phyloP scores from a whole-genome alignment of 345 rosid genomes.

The Rhizophora mangle region DNA sequence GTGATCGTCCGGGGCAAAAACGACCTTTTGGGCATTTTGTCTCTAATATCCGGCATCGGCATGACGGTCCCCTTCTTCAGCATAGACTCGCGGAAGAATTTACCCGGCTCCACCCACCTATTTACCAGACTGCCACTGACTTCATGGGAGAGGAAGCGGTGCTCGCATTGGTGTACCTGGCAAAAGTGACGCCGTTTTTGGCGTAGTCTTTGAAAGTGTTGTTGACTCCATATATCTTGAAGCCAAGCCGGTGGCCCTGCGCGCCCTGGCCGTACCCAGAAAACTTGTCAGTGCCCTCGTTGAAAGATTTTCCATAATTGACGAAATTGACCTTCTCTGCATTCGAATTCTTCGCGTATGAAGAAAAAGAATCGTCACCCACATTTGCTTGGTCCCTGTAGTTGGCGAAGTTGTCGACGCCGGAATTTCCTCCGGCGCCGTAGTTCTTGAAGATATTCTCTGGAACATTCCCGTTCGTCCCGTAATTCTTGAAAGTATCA shows the following conservation, averaged over 20 bases:
- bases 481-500: conserved; percentile 70
- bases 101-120: conserved; percentile 80
- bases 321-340: conserved; percentile 15
- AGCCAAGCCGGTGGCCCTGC: conserved; percentile 14
- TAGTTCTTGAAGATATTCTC: conserved; percentile 60
- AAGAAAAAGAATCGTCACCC: conserved; percentile 32
- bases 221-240: conserved; percentile 27
- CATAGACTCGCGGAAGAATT: conserved; percentile 70
- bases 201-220: conserved; percentile 31
- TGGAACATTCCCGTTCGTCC: conserved; percentile 56
- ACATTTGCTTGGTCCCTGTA: conserved; percentile 35
- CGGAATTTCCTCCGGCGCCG: conserved; percentile 22
- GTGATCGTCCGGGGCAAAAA: conserved; percentile 73
- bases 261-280: conserved; percentile 26
- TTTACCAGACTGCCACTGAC: conserved; percentile 42
- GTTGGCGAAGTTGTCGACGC: conserved; percentile 8
- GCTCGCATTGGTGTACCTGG: conserved; percentile 1
- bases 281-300: conserved; percentile 31
- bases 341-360: conserved; percentile 32
- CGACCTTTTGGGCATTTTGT: conserved; percentile 88
- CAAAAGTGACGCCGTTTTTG: conserved; percentile 22
- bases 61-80: conserved; percentile 60
- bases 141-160: background rate
- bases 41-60: conserved; percentile 85
- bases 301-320: conserved; percentile 32